Conservation (phyloP, 2,329 filamentous ascomycete species). For the Nemania serpens region DNA sequence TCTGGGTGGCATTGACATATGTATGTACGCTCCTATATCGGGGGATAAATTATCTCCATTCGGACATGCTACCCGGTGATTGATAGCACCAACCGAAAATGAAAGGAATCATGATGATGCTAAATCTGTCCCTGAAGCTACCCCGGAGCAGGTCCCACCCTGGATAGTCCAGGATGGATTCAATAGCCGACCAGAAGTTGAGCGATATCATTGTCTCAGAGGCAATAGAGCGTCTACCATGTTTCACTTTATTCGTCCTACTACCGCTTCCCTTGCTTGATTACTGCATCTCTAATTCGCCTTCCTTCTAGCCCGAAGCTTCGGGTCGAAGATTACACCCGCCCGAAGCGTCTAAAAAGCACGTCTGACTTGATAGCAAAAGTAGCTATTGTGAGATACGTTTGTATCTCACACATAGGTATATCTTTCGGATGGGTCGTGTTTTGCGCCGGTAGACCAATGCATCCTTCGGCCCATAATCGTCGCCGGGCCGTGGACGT, state of each 20-base stretch:
- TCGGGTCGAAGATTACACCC: not conserved
- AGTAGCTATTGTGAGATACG: not conserved
- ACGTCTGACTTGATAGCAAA: not conserved
- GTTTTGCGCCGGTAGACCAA: too few species aligned
- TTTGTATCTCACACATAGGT: not conserved
- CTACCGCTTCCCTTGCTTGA: not conserved
- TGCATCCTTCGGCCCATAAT: too few species aligned
- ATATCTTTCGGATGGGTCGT: not conserved
- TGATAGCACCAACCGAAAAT: constrained; percentile 4
- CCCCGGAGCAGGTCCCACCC: not conserved
- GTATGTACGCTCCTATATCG: constrained; percentile 9
- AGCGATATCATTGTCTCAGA: too few species aligned
- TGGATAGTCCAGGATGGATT: not conserved
- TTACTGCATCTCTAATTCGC: constrained; percentile 17
- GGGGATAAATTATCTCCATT: constrained; percentile 1
- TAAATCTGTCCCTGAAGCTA: constrained; percentile 3
- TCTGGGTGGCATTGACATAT: not conserved
- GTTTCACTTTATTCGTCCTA: constrained; percentile 11
- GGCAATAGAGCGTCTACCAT: constrained; percentile 2
- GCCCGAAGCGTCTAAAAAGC: constrained; percentile 11
- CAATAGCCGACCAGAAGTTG: too few species aligned
- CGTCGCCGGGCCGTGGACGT: too few species aligned
- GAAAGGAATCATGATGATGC: constrained; percentile 7
- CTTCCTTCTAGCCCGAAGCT: constrained; percentile 12
- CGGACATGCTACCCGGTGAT: constrained; percentile 6